Percentiles rank a stretch among this genome's conserved stretches.
phyloP scores from a whole-genome alignment of 73 alveolate genomes.

The Symbiodinium natans region DNA sequence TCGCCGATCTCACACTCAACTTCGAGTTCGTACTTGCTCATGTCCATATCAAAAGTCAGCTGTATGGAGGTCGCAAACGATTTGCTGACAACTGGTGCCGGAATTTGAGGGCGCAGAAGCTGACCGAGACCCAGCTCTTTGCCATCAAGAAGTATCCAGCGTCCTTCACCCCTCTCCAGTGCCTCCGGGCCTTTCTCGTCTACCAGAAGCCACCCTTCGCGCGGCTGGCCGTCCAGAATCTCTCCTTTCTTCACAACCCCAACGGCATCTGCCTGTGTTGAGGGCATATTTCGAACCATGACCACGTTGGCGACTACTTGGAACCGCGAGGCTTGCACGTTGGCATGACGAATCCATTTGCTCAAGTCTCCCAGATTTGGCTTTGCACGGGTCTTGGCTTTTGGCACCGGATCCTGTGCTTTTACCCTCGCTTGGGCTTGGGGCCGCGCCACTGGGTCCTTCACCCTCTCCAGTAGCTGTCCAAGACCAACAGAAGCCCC shows the following conservation, averaged over 20 bases:
- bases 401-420: background rate
- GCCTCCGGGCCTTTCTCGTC: background rate
- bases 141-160: constrained; percentile 83
- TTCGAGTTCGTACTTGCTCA: constrained; percentile 46
- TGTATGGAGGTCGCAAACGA: constrained; percentile 38
- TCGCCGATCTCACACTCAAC: constrained; percentile 80
- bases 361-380: constrained; percentile 21
- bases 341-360: constrained; percentile 32
- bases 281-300: constrained; percentile 77
- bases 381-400: background rate
- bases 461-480: constrained; percentile 25
- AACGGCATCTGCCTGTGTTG: constrained; percentile 54
- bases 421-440: background rate
- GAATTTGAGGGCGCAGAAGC: constrained; percentile 37
- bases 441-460: constrained; percentile 5
- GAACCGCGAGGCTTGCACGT: background rate
- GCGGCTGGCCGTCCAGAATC: constrained; percentile 34
- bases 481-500: constrained; percentile 71
- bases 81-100: constrained; percentile 33
- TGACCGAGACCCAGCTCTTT: constrained; percentile 52
- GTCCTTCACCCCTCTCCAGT: constrained; percentile 64
- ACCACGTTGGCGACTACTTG: constrained; percentile 43
- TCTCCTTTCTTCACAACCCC: constrained; percentile 63
- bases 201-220: constrained; percentile 74
- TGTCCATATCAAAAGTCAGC: constrained; percentile 40